phyloP scores from a whole-genome alignment of 805 yeast species.

The Wickerhamomyces ciferrii region DNA sequence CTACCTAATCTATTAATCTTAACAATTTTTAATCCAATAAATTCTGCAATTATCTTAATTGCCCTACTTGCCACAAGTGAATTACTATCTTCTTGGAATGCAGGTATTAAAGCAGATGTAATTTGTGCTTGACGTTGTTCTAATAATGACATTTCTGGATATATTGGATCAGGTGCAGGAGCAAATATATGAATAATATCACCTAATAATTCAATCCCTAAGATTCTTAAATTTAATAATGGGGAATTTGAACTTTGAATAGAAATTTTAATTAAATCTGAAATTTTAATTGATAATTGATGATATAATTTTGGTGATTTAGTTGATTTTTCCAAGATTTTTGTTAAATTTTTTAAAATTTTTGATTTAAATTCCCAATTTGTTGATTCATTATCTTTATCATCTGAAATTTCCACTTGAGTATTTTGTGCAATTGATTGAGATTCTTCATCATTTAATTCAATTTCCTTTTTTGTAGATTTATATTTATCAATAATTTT shows the following conservation, averaged over 20 bases:
- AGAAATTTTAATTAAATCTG: constrained; percentile 71
- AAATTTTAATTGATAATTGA: constrained; percentile 38
- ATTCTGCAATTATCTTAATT: constrained; percentile 69
- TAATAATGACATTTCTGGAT: constrained; percentile 62
- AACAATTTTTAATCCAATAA: constrained; percentile 58
- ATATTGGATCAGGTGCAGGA: constrained; percentile 61
- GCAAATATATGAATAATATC: constrained; percentile 58
- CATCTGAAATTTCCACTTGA: constrained; percentile 8
- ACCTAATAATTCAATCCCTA: constrained; percentile 65
- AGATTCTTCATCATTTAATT: constrained; percentile 42
- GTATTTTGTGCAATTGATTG: constrained; percentile 32
- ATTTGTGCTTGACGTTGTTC: constrained; percentile 96
- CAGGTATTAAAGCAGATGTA: constrained; percentile 82
- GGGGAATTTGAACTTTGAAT: constrained; percentile 78
- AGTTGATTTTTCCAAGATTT: constrained; percentile 34
- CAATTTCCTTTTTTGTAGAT: constrained; percentile 26
- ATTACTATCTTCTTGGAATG: constrained; percentile 69
- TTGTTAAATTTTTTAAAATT: constrained; percentile 40
- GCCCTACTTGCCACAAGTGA: constrained; percentile 74
- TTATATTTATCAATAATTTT: constrained; percentile 31
- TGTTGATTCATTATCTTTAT: constrained; percentile 41
- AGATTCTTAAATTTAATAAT: constrained; percentile 49
- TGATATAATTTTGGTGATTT: constrained; percentile 33
- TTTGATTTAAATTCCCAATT: constrained; percentile 48
- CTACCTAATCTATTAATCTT: constrained; percentile 44